phyloP scores from a whole-genome alignment of 495 filamentous ascomycete species.

The Hypoxylon crocopeplum region DNA sequence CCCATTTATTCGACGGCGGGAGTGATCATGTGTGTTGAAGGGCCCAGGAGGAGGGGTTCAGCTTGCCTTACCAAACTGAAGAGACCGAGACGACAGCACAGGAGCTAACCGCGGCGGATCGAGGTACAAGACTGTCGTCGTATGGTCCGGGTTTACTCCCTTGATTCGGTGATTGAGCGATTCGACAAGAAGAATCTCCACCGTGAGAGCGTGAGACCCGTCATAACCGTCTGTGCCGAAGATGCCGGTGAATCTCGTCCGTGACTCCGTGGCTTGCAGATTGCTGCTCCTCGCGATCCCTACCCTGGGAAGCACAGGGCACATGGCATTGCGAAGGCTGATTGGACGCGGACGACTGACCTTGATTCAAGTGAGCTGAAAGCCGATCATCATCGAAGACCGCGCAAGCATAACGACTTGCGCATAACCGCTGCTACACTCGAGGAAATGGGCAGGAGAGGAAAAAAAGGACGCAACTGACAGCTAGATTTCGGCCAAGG shows the following conservation, averaged over 20 bases:
- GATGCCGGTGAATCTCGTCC: conserved; percentile 36
- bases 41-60: conserved; percentile 33
- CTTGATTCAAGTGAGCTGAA: conserved; percentile 31
- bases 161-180: conserved; percentile 17
- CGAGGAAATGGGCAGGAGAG: not conserved
- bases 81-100: conserved; percentile 21
- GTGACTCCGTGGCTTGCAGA: conserved; percentile 33
- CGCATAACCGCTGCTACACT: too few relatives aligned
- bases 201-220: conserved; percentile 2
- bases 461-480: conserved; percentile 5
- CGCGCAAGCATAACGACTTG: conserved; percentile 4
- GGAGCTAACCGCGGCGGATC: conserved; percentile 19
- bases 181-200: conserved; percentile 27
- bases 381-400: conserved; percentile 13
- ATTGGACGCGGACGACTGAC: conserved; percentile 21
- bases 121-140: conserved; percentile 13
- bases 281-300: conserved; percentile 14
- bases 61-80: conserved; percentile 26
- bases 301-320: conserved; percentile 20
- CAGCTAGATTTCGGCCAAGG: conserved; percentile 9
- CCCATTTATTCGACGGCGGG: conserved; percentile 23
- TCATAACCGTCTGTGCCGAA: conserved; percentile 29
- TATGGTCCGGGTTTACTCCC: too few relatives aligned
- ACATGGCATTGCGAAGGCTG: conserved; percentile 19
- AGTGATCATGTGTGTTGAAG: conserved; percentile 33